Evolutionary conservation across 2,329 filamentous ascomycete species (phyloP).

Genomic region (Alternaria tenuissima): DNA sequence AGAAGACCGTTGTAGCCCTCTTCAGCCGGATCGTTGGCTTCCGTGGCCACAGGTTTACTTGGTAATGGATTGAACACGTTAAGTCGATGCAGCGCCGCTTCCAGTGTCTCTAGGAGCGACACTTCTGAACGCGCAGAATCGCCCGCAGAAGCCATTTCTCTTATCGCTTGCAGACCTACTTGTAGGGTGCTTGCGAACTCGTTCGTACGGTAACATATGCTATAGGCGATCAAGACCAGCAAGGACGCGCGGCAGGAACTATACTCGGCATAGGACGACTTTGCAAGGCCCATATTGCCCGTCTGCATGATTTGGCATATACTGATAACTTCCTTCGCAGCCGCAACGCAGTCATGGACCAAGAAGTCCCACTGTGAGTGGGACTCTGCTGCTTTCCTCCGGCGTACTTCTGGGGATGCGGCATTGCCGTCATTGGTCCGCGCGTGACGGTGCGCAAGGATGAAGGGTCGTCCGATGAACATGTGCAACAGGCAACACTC

Average conservation of each 20-base stretch:
- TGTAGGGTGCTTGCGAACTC: conserved; percentile 17
- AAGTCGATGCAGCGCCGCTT: conserved; percentile 17
- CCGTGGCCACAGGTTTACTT: neutral
- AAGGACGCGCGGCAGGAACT: conserved; percentile 24
- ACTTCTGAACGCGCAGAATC: conserved; percentile 24
- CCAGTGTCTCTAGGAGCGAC: conserved; percentile 17
- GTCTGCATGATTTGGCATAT: conserved; percentile 17
- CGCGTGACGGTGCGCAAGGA: conserved; percentile 20
- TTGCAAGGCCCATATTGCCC: conserved; percentile 21
- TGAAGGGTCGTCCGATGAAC: conserved; percentile 24
- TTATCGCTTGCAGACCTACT: conserved; percentile 15
- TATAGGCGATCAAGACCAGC: conserved; percentile 22
- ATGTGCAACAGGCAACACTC: conserved; percentile 23
- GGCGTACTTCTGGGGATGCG: neutral
- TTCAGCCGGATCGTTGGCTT: conserved; percentile 3
- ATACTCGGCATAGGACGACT: conserved; percentile 22
- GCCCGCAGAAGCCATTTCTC: conserved; percentile 21
- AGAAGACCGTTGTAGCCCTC: conserved; percentile 16
- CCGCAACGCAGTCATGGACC: conserved; percentile 17
- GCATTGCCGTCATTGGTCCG: neutral
- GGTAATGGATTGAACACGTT: conserved; percentile 14
- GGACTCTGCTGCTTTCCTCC: neutral
- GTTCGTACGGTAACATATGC: conserved; percentile 16
- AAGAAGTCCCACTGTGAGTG: conserved; percentile 14
- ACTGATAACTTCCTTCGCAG: conserved; percentile 18